These are phyloP conservation scores for cucumber (Cucumis sativus) DNA, from an alignment of 306 rosid genomes.

Conservation along the genomic window Cucumber_9930_V3 NC_026659.2:4152501-4153000, in stretches of 20 bases:
- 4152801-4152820: neutral
- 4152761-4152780: neutral
- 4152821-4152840: neutral
- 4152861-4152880: neutral
- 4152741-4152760: neutral
- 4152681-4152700: neutral
- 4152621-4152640: neutral
- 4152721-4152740: neutral
- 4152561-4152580: neutral
- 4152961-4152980: neutral
- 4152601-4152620: neutral
- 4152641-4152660: neutral
- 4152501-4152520: slow-evolving; percentile 2
- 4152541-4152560: neutral
- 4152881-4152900: neutral
- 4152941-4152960: neutral
- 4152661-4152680: neutral
- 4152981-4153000: neutral
- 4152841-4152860: neutral
- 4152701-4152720: neutral
- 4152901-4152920: neutral
- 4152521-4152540: neutral
- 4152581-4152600: neutral
- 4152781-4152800: neutral
- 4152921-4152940: neutral